Evolutionary conservation across 2,329 filamentous ascomycete species (phyloP), one percentile per base, ranked within the genome.

Genomic region (Botryotinia calthae): DNA sequence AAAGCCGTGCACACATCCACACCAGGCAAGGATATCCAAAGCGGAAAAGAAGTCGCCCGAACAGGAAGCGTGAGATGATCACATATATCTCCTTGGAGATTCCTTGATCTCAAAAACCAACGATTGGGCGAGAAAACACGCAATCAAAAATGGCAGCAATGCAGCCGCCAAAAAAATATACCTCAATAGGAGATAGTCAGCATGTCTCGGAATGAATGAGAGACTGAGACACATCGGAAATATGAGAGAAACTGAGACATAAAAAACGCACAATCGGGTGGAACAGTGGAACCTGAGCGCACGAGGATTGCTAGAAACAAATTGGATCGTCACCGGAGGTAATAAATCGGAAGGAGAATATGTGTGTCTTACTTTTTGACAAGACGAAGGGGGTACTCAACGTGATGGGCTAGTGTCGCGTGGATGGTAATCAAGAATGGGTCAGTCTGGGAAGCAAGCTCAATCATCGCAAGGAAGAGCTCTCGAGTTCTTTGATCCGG

Each of bases 331-430:
- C 51, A 48, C 31, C 70, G 70, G 63, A 72, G 54, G 63, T 44
- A 67, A 56, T 56, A 68, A 37, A 72, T 68, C 70, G 62, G 70
- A 72, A 72, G 70, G 70, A 68, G 51, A 72, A 68, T 72, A 68
- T 72, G 31, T 51, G 40, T 68, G 70, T 72, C 70, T 68, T 51
- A 40, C 70, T 44, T 67, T 68, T 67, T 61, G 51, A 72, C 54
- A 59, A 65, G 48, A 56, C 8, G 18, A 59, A 46, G 34, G 20
- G 31, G 28, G 44, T 48, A n/a, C n/a, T n/a, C n/a, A 56, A 67
- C 48, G 65, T 67, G 48, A 51, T 31, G 54, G 65, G 40, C 25
- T 56, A 42, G 10, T 2, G 18, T 67, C 48, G 28, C 65, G 65
- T 67, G 65, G 37, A 40, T 25, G 6, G 12, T n/a, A n/a, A 25